Evolutionary conservation across 2,329 filamentous ascomycete genomes (phyloP).

Genomic region (Pseudogymnoascus sp.): DNA sequence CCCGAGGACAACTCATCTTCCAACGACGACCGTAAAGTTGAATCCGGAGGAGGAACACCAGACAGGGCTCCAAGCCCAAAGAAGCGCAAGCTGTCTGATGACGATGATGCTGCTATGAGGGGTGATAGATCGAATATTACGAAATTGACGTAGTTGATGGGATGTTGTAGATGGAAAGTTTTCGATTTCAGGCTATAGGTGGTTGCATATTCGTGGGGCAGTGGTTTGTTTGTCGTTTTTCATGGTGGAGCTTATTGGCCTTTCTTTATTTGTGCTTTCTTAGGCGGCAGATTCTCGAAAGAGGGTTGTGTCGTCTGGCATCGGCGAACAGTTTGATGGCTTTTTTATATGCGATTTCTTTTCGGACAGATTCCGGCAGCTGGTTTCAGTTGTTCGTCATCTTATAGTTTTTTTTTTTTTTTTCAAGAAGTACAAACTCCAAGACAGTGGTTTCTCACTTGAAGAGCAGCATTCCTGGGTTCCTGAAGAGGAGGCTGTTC

Average conservation of each 20-base stretch:
- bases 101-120: too few species aligned
- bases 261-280: not conserved
- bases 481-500: not conserved
- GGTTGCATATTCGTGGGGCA: not conserved
- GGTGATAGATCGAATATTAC: not conserved
- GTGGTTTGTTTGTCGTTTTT: not conserved
- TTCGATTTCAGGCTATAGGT: not conserved
- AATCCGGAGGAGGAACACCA: not conserved
- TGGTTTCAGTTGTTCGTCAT: not conserved
- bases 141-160: not conserved
- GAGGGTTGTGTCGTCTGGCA: not conserved
- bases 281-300: not conserved
- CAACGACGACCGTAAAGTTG: not conserved
- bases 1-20: not conserved
- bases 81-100: not conserved
- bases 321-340: not conserved
- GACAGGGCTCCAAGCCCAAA: not conserved
- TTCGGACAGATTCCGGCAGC: not conserved
- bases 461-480: not conserved
- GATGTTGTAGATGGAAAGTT: not conserved
- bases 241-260: not conserved
- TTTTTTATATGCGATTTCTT: slow-evolving; percentile 2
- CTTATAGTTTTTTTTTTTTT: not conserved
- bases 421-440: not conserved
- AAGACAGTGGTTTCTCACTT: not conserved